Evolutionary conservation across 257 asterid genomes (phyloP), one percentile per base, ranked within the genome.

Genomic region (Paulownia fortunei): DNA sequence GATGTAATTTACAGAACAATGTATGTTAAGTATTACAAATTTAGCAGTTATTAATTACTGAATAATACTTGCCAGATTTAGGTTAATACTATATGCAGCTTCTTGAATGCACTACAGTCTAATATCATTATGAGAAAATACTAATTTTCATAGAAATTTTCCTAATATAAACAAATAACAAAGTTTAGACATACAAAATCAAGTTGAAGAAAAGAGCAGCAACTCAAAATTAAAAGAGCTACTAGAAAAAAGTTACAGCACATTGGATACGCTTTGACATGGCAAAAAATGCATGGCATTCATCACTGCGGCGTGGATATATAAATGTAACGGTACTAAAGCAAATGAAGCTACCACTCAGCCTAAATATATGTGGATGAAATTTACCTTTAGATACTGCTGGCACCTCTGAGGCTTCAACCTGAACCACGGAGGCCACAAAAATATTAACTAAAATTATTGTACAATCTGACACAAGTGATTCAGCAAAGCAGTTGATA

Each of bases 371-470:
- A 39, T 56, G 34, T 41, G 10, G 65, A 66, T 21, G 55, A 19
- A 36, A 61, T 74, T 58, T 83, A 89, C 97, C 97, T 92, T 88
- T 82, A 55, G 84, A 76, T 68, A 54, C 80, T 36, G 78, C 74
- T 74, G 66, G 88, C 78, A 42, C 79, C 78, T 83, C 84, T 62
- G 81, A 59, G 73, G 79, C 80, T 68, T 91, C 80, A 63, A 78
- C 88, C 98, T 94, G 96, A 78, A 89, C 69, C 79, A 77, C 27
- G 41, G 41, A 80, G 68, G 66, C 79, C 73, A 74, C 32, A 82
- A 30, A 81, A 70, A 63, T 69, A 67, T 72, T 67, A 76, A 73
- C 58, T 39, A 46, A n/a, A 37, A 27, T 79, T 26, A 52, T n/a
- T 15, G 2, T 12, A 59, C 15, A 23, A 15, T 39, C 19, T 47